Base-by-base conservation (phyloP, 1,139 yeast genomes). In the Barnettozyma hawaiiensis region DNA sequence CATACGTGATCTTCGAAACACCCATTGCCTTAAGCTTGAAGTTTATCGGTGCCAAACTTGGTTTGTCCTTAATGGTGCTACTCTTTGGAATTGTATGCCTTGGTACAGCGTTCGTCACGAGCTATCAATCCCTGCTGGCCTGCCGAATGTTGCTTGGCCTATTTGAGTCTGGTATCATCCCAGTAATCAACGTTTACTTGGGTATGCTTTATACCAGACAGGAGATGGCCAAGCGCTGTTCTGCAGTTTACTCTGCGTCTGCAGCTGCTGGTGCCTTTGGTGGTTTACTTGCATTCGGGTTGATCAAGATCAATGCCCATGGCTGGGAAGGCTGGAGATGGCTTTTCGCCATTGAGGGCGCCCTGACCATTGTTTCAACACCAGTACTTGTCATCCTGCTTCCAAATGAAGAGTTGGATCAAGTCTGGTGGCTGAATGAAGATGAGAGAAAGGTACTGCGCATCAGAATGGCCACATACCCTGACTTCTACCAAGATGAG, bases 121-220 rank as follows among this genome's bases (percentile, higher is more conserved):
- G 65, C 28, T 75, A 63, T 51, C 69, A 67, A 18, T 73, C 75
- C 7, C 58, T 75, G 39, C 45, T 75, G 18, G 73, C 69, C 0
- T 61, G 70, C 12, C 64, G 81, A 56, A 56, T 75, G 37, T 49
- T 75, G 19, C 58, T 76, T 42, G 84, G 84, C 31, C 61, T 73
- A 24, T 67, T 73, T 34, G 83, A 78, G 58, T 73, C 78, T 31
- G 80, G 79, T 37, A 74, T 76, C 51, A 76, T 76, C 48, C 75
- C 76, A 2, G 62, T 70, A 18, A 62, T 71, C 44, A 63, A 61
- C 40, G 65, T 70, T 50, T 66, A 66, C 40, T 50, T 69, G 14
- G 64, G 73, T 1, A 61, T 66, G 46, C 60, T 67, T 28, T 71
- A 69, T 48, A 63, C 66, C 37, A 62, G 66, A 44, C 59, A 63